phyloP scores from a whole-genome alignment of 1,139 yeast species.

The Yamadazyma diospyri region DNA sequence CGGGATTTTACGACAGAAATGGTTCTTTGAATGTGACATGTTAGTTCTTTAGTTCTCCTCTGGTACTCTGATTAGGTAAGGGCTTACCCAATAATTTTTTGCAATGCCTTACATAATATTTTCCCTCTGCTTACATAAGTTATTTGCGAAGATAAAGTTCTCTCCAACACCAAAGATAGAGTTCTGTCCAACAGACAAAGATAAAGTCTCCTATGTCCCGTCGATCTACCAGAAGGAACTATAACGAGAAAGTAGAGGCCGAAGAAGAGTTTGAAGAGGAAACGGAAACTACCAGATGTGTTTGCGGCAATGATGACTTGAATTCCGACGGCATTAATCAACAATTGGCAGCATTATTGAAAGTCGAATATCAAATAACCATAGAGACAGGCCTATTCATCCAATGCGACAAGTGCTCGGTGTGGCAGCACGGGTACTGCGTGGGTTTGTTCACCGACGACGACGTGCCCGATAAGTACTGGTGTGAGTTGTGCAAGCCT shows the following conservation, averaged over 20 bases:
- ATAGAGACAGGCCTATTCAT: conserved; percentile 77
- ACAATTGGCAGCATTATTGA: conserved; percentile 44
- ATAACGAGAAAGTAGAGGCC: conserved; percentile 10
- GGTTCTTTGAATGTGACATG: conserved; percentile 16
- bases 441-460: conserved; percentile 75
- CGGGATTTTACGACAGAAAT: conserved; percentile 40
- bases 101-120: no score
- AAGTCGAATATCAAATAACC: conserved; percentile 54
- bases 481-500: conserved; percentile 90
- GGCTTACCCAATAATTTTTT: no score
- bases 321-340: conserved; percentile 32
- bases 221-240: conserved; percentile 15
- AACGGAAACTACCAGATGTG: conserved; percentile 83
- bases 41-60: not conserved
- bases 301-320: conserved; percentile 77
- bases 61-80: no score
- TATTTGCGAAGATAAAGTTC: no score
- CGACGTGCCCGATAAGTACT: conserved; percentile 85
- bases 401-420: conserved; percentile 89
- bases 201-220: conserved; percentile 15
- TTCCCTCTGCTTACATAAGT: not conserved
- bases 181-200: not conserved
- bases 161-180: no score
- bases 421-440: conserved; percentile 97
- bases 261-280: conserved; percentile 30